Base-by-base conservation (phyloP, 1,284 basidiomycete genomes). In the Volvariella volvacea region DNA sequence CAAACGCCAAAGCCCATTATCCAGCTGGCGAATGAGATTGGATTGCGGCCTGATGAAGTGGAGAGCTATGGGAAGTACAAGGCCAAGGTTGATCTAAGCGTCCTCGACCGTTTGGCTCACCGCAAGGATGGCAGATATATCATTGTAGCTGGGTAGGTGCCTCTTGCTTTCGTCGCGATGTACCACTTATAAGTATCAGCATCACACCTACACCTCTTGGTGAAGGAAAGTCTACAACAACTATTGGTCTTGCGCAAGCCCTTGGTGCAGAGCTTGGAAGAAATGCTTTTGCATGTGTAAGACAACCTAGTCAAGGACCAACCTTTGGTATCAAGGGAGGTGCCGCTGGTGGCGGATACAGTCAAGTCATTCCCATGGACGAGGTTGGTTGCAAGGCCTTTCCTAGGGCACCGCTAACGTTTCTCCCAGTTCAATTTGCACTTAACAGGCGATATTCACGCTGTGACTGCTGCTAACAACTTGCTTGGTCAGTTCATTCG, bases 291-390 rank as follows among this genome's bases (percentile, higher is more conserved):
- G 96, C 96, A 42, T 97, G 93, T 65, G 94, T 99, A n/a, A 88
- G 95, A 49, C 96, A 99, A 63, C 95, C 95, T 1, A 95, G 92
- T 65, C 95, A 99, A 65, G 95, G 96, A 14, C 95, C 95, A 22
- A 99, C 95, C 0, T 99, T 99, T 60, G 95, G 96, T 61, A 97
- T 99, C 75, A 99, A 99, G 70, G 95, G 95, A 56, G 96, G 96
- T 58, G 96, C 95, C 25, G 95, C 95, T 43, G 95, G 96, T 44
- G 95, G 95, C 54, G 95, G 95, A 47, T 99, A 99, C 73, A 93
- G 92, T 61, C 95, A 99, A 64, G 91, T 99, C 57, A 98, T 98
- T 67, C 94, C 94, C 43, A 97, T 97, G 94, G 94, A 97, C 60
- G 94, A 97, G 73, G 91, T 92, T 62, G 49, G 67, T 60, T 43